Base-by-base conservation (phyloP, 2,329 filamentous ascomycete genomes). In the Rutstroemia sp. region DNA sequence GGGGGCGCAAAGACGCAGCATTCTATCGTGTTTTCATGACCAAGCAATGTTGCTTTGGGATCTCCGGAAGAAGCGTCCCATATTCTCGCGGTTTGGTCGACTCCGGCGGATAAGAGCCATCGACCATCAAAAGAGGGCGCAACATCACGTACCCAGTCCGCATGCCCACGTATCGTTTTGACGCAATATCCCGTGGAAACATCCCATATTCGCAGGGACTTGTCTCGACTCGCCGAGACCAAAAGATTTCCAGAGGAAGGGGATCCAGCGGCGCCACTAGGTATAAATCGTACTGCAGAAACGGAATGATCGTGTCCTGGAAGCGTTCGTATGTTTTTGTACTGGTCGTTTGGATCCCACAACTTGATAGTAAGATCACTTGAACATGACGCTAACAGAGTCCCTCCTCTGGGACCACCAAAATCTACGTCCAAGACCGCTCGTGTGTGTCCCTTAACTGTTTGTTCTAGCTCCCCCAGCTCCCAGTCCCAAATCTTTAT, bases 401-500 rank as follows among this genome's bases (percentile, higher is more conserved):
- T 89, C 34, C 84, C 86, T 44, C 89, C 88, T 67, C 87, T 79
- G 1, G 90, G 90, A 0, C 92, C 92, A 39, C 92, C 92, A 73
- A 88, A 96, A 67, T 96, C 92, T 38, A 96, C 83, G 68, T 95
- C 91, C 27, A 94, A 74, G 1, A 96, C 90, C 3, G 89, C 83
- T 68, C 88, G 91, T 5, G 91, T 96, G 68, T 96, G 92, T 1
- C 90, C 91, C 69, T 96, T 96, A 57, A 96, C 81, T 0, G 92
- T 96, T 60, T 87, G 78, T 70, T 96, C 92, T 4, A 95, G 77
- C 72, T 96, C 92, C 48, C 92, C 92, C 23, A 95, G 74, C 67
- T 96, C 92, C 88, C 91, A 96, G 68, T 96, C 92, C 92, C 92
- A 96, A 55, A 96, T 92, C 68, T 96, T 96, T 71, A 97, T 95